These are phyloP conservation scores for Apophysomyces trapeziformis DNA, from an alignment of 371 early-diverging fungal genomes.

Conservation along the genomic window DNA sequence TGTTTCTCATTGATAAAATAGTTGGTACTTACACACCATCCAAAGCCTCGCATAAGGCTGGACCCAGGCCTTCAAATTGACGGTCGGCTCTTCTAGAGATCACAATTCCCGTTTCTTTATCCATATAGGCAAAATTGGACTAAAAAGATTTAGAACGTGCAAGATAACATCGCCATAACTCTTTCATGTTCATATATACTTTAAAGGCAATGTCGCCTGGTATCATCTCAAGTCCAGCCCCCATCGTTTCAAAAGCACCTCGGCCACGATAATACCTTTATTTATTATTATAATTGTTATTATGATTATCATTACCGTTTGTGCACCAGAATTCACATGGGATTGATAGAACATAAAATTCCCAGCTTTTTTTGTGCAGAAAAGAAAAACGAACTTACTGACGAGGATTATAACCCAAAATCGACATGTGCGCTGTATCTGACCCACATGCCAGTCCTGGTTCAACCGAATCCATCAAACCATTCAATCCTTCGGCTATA, in stretches of 20 bases:
- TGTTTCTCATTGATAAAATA: too few relatives aligned
- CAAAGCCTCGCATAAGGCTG: constrained; percentile 45
- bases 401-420: constrained; percentile 31
- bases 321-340: too few relatives aligned
- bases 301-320: too few relatives aligned
- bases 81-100: constrained; percentile 53
- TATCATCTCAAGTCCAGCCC: constrained; percentile 55
- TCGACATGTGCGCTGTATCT: constrained; percentile 56
- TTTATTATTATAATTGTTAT: not conserved
- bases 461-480: constrained; percentile 59
- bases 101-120: constrained; percentile 44
- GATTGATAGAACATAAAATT: too few relatives aligned
- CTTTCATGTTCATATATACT: constrained; percentile 19
- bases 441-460: constrained; percentile 62
- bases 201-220: constrained; percentile 66
- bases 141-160: constrained; percentile 7
- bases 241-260: constrained; percentile 64
- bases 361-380: too few relatives aligned
- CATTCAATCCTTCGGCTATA: constrained; percentile 44
- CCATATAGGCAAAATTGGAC: constrained; percentile 59
- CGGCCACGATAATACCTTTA: constrained; percentile 53
- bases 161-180: too few relatives aligned
- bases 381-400: constrained; percentile 16
- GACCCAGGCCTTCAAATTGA: constrained; percentile 54
- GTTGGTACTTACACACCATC: constrained; percentile 40